Evolutionary conservation across 2,329 filamentous ascomycete species (phyloP), one percentile per base, ranked within the genome.

Genomic region (Septoria linicola): DNA sequence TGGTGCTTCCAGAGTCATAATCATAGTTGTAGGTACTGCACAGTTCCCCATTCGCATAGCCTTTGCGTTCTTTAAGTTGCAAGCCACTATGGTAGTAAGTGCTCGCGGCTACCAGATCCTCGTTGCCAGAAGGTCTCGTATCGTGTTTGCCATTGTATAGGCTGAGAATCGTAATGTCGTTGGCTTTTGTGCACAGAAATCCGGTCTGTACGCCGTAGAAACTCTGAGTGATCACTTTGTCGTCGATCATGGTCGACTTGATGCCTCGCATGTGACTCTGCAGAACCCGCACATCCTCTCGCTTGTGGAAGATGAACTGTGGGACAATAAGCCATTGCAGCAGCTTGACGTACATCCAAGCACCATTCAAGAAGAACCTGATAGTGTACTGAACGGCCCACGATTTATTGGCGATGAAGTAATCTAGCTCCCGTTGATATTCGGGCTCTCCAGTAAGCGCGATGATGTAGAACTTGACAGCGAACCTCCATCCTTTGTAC

Each of bases 21-120:
- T 80, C 76, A 53, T 80, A 81, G n/a, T 70, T 66, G 52, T 73
- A 80, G 43, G 75, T 71, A 48, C 77, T 78, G 30, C 68, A 63
- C 23, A 72, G 66, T 8, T 70, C 70, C 4, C 70, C 68, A 39
- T 71, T 73, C 55, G 63, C 65, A 50, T 73, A 76, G 36, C 78
- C 76, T 51, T 75, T 69, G 20, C 73, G 71, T 37, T 67, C 64
- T 8, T 60, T 64, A 17, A 81, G 70, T n/a, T 37, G 32, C 7
- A 72, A 61, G 65, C 79, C 73, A 2, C 74, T 68, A 44, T 70
- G 68, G 6, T 70, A 71, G 61, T 80, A 81, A 2, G 70, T 74
- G 48, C 73, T 77, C 50, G 79, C 65, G 10, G 70, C 69, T 17
- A 71, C 71, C 30, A 80, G 68, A 6, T 66, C 55, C 43, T 60